phyloP scores from a whole-genome alignment of 805 yeast genomes.

The Myxozyma sirexii region DNA sequence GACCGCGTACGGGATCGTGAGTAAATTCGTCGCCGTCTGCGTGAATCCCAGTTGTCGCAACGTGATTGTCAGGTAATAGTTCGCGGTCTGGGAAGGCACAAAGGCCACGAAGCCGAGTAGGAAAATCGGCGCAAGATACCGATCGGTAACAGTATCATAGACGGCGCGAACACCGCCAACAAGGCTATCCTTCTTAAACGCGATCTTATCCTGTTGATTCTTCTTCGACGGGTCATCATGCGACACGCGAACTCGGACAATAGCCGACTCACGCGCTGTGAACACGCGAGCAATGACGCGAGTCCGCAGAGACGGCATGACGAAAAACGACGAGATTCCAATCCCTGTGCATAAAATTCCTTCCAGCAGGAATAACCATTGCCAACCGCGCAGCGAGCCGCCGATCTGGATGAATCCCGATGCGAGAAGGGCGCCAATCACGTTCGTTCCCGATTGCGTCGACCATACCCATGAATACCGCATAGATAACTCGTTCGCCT shows the following conservation, averaged over 20 bases:
- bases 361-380: conserved; percentile 62
- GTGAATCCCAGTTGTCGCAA: conserved; percentile 54
- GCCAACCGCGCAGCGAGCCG: conserved; percentile 56
- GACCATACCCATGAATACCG: conserved; percentile 65
- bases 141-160: conserved; percentile 11
- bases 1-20: conserved; percentile 55
- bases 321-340: conserved; percentile 52
- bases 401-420: conserved; percentile 56
- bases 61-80: conserved; percentile 48
- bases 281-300: conserved; percentile 18
- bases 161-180: conserved; percentile 40
- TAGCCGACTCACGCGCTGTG: conserved; percentile 57
- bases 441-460: conserved; percentile 53
- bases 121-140: conserved; percentile 23
- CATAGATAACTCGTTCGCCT: conserved; percentile 57
- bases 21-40: conserved; percentile 54
- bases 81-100: conserved; percentile 28
- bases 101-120: conserved; percentile 30
- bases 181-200: conserved; percentile 52
- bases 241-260: conserved; percentile 59
- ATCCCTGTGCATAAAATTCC: conserved; percentile 59
- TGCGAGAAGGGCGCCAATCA: conserved; percentile 53
- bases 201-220: conserved; percentile 33
- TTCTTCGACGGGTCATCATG: conserved; percentile 52
- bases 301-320: conserved; percentile 27